phyloP scores from a whole-genome alignment of 306 rosid genomes.

The Citrullus colocynthis region DNA sequence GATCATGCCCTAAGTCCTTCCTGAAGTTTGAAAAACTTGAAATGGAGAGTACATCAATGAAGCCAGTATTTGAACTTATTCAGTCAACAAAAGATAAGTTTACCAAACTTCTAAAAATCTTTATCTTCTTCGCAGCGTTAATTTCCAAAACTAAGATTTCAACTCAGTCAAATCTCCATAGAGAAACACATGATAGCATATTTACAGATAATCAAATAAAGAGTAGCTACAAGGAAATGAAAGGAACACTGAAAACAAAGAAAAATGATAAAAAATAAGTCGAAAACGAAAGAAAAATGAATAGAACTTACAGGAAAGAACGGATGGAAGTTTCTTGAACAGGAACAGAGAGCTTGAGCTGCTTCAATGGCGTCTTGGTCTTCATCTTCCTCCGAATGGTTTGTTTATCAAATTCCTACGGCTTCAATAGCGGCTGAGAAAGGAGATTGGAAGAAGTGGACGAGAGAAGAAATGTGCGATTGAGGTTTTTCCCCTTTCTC shows the following conservation, averaged over 20 bases:
- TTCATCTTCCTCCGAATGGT: constrained; percentile 30
- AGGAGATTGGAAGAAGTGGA: neutral
- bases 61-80: neutral
- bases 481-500: neutral
- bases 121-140: neutral
- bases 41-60: constrained; percentile 4
- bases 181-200: neutral
- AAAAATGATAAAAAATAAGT: neutral
- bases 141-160: neutral
- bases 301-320: constrained; percentile 53
- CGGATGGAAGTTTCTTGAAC: constrained; percentile 66
- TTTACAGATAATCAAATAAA: neutral
- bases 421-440: neutral
- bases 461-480: neutral
- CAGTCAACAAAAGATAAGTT: neutral
- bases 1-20: neutral
- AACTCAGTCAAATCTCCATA: neutral
- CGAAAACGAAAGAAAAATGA: neutral
- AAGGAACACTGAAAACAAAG: neutral
- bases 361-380: constrained; percentile 79
- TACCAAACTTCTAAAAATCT: neutral
- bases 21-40: neutral
- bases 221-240: neutral
- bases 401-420: neutral
- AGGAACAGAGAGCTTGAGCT: constrained; percentile 79